These are phyloP conservation scores for Omphalotus olearius DNA, from an alignment of 1,284 basidiomycete genomes.

Conservation along the genomic window DNA sequence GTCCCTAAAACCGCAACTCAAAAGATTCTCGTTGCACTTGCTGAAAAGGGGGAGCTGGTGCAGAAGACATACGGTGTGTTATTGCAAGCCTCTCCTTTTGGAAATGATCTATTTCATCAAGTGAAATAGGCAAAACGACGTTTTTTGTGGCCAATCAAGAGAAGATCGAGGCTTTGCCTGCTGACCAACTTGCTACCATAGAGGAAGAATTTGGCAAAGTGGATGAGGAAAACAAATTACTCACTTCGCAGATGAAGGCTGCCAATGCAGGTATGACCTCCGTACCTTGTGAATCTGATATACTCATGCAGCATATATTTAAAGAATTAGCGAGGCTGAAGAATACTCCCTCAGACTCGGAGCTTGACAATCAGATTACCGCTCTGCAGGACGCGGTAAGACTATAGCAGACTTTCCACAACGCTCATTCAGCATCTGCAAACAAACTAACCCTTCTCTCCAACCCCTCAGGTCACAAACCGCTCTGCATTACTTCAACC, in stretches of 20 bases:
- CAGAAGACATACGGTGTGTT: conserved; percentile 75
- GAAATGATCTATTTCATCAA: conserved; percentile 18
- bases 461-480: conserved; percentile 42
- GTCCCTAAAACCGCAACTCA: conserved; percentile 79
- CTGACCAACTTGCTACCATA: conserved; percentile 52
- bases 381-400: conserved; percentile 41
- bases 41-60: conserved; percentile 71
- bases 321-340: conserved; percentile 65
- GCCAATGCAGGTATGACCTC: conserved; percentile 43
- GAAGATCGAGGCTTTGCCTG: conserved; percentile 54
- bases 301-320: not conserved
- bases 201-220: conserved; percentile 51
- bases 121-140: conserved; percentile 67
- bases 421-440: not conserved
- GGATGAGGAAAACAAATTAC: conserved; percentile 57
- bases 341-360: conserved; percentile 61
- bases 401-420: not conserved
- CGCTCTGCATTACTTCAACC: conserved; percentile 52
- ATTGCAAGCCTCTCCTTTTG: not conserved
- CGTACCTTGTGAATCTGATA: conserved; percentile 1
- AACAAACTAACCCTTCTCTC: conserved; percentile 8
- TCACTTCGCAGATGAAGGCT: conserved; percentile 47
- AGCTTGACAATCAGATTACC: conserved; percentile 49
- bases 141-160: conserved; percentile 79
- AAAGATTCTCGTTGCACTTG: conserved; percentile 74